Base-by-base conservation (phyloP, 2,329 filamentous ascomycete genomes). In the Nannizziopsis arthrosporioides region DNA sequence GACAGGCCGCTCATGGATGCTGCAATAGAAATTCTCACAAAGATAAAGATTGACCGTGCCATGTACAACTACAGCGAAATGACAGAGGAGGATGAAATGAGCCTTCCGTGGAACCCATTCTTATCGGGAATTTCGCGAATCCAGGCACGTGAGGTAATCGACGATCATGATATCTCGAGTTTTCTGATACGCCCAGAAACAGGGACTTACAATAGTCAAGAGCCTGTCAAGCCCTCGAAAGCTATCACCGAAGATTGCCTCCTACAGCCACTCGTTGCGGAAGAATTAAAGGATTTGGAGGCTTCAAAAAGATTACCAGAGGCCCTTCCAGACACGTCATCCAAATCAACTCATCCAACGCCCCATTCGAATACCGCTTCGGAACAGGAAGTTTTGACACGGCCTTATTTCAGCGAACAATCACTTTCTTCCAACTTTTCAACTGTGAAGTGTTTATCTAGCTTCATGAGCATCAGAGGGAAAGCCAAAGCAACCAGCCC, bases 381-480 rank as follows among this genome's bases (percentile, higher is more conserved):
- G 22, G 22, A 27, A 27, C 3, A 27, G 3, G 22, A 27, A 27
- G 7, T 7, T 27, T 27, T 27, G 4, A 27, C 3, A 7, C 22
- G 7, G 22, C 22, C 22, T 7, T 27, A 3, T 27, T 27, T 7
- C 22, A 27, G 4, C 22, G 4, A 27, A 7, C 22, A 19, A 27
- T 30, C 41, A 27, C 45, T 51, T n/a, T 30, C 30, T 36, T 53
- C 17, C 43, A 31, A 70, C 71, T 55, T 69, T 68, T 53, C 66
- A 65, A 19, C 62, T 55, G 9, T 44, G 1, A 62, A 61, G 7
- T 70, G 71, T 2, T 56, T 78, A 27, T 63, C 69, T 4, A 71
- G 67, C 22, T 79, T 76, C 53, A 73, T 78, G 65, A 63, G 70
- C 43, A 60, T 72, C 6, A 68, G 71, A 47, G 68, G 71, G 18